Base-by-base conservation (phyloP, 2,329 filamentous ascomycete species). In the Karstenula rhodostoma region DNA sequence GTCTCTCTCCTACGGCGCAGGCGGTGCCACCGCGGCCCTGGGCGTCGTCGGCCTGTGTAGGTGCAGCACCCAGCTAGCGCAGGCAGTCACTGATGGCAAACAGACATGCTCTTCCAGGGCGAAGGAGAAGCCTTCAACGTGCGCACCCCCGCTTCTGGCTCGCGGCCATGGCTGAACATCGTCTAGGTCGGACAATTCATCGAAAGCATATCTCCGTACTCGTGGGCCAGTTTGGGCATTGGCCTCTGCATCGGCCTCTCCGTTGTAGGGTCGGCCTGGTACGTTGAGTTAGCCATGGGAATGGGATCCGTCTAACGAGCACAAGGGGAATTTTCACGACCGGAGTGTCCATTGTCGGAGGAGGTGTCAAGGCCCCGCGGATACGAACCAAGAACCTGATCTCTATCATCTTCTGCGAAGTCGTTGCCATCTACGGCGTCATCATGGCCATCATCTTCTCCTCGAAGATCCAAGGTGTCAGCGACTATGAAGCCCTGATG, bases 381-480 rank as follows among this genome's bases (percentile, higher is more conserved):
- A 99, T 99, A 82, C 92, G 95, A 79, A 99, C 95, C 66, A 99
- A 99, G 89, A 99, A 99, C 85, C 82, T 99, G 76, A 98, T 99
- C 79, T 98, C 94, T 73, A 99, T 99, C 81, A 98, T 99, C 82
- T 99, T 99, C 83, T 99, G 95, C 84, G 95, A 99, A 83, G 95
- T 99, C 76, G 95, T 99, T 74, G 95, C 95, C 80, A 99, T 99
- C 80, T 99, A 99, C 86, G 96, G 96, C 73, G 94, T 99, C 81
- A 99, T 99, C 82, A 99, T 99, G 93, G 91, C 94, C 73, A 99
- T 99, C 78, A 91, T 99, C 73, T 98, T 98, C 84, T 96, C 94
- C 47, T 87, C 94, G 63, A 96, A 97, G 81, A 82, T 99, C 71
- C 86, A 87, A 70, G 79, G 85, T 58, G 86, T 95, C 32, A 85